These are phyloP conservation scores for Scutellaria galericulata DNA, from an alignment of 257 asterid genomes.

Conservation along the genomic window DNA sequence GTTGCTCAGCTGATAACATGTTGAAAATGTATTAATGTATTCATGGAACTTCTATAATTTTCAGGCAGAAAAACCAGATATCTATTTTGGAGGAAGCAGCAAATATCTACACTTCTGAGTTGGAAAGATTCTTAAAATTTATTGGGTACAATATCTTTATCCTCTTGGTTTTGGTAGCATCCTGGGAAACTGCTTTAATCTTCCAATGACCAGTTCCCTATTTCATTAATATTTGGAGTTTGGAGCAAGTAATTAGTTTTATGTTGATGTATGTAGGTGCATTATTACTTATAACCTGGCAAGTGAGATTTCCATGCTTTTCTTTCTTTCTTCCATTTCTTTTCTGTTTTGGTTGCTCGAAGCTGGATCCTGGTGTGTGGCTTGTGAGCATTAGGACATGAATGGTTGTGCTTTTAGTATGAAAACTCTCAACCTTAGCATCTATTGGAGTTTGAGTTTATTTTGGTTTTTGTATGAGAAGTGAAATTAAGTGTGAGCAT, in stretches of 20 bases:
- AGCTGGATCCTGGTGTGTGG: background rate
- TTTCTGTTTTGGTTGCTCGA: background rate
- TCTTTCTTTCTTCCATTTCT: background rate
- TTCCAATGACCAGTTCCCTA: slow-evolving; percentile 15
- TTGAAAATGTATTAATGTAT: slow-evolving; percentile 29
- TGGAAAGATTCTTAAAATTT: slow-evolving; percentile 78
- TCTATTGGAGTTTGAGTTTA: background rate
- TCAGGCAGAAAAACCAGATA: slow-evolving; percentile 67
- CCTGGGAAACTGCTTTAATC: slow-evolving; percentile 15
- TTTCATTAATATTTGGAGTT: background rate
- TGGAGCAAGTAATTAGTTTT: slow-evolving; percentile 12
- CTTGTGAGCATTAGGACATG: background rate
- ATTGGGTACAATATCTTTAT: slow-evolving; percentile 62
- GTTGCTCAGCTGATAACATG: slow-evolving; percentile 25
- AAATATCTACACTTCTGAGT: slow-evolving; percentile 74
- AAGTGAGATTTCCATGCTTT: too few relatives aligned
- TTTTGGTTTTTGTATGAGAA: too few relatives aligned
- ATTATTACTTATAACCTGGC: background rate
- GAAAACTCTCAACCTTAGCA: background rate
- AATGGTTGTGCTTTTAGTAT: background rate
- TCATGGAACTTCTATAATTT: slow-evolving; percentile 35
- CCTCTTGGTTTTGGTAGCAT: slow-evolving; percentile 8
- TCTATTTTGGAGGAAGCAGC: slow-evolving; percentile 75
- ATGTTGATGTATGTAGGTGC: slow-evolving; percentile 9
- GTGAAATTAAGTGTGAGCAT: too few relatives aligned